Percentiles rank a stretch among this genome's conserved stretches.
Evolutionary conservation across 805 yeast genomes (phyloP).

Genomic region (Saccharomycopsis amapae): DNA sequence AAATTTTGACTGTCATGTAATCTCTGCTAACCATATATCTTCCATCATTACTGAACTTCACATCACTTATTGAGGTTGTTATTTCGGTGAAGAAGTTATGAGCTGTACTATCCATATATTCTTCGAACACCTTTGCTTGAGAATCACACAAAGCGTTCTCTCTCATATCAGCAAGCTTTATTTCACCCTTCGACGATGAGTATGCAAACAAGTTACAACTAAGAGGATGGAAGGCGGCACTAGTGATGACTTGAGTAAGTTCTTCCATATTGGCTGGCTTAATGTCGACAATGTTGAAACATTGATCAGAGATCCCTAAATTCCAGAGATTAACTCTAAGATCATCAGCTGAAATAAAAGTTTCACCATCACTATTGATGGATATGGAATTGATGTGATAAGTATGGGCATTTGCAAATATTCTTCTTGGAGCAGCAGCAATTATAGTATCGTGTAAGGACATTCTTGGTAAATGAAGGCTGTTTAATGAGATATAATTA

Average conservation of each 20-base stretch:
- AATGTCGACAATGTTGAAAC: slow-evolving; percentile 94
- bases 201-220: slow-evolving; percentile 93
- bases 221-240: slow-evolving; percentile 92
- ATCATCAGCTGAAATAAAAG: slow-evolving; percentile 89
- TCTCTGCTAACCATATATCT: slow-evolving; percentile 94
- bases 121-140: slow-evolving; percentile 84
- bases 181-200: slow-evolving; percentile 90
- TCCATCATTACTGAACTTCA: slow-evolving; percentile 86
- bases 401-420: slow-evolving; percentile 94
- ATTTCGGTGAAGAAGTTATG: slow-evolving; percentile 97
- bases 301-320: slow-evolving; percentile 85
- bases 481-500: slow-evolving; percentile 32
- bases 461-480: slow-evolving; percentile 74
- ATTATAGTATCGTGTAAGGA: slow-evolving; percentile 93
- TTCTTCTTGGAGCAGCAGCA: slow-evolving; percentile 87
- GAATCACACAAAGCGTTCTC: slow-evolving; percentile 88
- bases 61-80: slow-evolving; percentile 89
- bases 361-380: slow-evolving; percentile 92
- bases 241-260: slow-evolving; percentile 93
- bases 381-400: slow-evolving; percentile 96
- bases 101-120: slow-evolving; percentile 82
- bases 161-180: slow-evolving; percentile 94
- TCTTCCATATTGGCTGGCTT: slow-evolving; percentile 99
- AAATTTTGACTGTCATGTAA: slow-evolving; percentile 92
- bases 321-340: slow-evolving; percentile 95